Evolutionary conservation across 495 filamentous ascomycete species (phyloP).

Genomic region (Amniculicola lignicola): DNA sequence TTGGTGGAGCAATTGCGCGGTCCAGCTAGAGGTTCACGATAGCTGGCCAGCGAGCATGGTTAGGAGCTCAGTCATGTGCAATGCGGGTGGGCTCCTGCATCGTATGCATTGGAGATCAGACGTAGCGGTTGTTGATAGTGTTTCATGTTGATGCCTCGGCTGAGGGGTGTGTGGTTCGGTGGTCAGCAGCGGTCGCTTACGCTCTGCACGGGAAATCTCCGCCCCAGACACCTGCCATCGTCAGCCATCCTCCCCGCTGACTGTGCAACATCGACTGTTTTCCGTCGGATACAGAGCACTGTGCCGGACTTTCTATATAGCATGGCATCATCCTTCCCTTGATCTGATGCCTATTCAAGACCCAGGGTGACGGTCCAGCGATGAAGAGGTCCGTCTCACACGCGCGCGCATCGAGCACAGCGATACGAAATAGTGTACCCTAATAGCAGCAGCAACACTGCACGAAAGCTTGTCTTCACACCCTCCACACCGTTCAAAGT

Average conservation of each 20-base stretch:
- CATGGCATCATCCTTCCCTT: not conserved
- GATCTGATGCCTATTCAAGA: too few species aligned
- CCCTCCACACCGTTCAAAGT: too few species aligned
- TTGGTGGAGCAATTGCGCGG: too few species aligned
- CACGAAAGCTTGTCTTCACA: too few species aligned
- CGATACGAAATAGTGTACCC: too few species aligned
- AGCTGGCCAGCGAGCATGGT: not conserved
- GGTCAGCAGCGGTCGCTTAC: not conserved
- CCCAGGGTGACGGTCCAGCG: too few species aligned
- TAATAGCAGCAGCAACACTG: too few species aligned
- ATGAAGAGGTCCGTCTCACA: too few species aligned
- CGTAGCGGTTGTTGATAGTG: not conserved
- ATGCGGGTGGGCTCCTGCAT: not conserved
- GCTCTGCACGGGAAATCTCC: not conserved
- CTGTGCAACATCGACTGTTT: too few species aligned
- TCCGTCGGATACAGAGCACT: not conserved
- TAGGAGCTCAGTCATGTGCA: not conserved
- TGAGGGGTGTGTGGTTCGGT: not conserved
- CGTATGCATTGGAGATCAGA: constrained; percentile 8
- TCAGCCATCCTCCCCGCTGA: not conserved
- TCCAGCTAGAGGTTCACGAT: too few species aligned
- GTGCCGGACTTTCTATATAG: not conserved
- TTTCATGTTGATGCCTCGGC: constrained; percentile 20
- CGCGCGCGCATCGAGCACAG: too few species aligned
- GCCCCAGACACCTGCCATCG: too few species aligned